Evolutionary conservation across 768 basidiomycete genomes (phyloP).

Genomic region (Dioszegia crocea): DNA sequence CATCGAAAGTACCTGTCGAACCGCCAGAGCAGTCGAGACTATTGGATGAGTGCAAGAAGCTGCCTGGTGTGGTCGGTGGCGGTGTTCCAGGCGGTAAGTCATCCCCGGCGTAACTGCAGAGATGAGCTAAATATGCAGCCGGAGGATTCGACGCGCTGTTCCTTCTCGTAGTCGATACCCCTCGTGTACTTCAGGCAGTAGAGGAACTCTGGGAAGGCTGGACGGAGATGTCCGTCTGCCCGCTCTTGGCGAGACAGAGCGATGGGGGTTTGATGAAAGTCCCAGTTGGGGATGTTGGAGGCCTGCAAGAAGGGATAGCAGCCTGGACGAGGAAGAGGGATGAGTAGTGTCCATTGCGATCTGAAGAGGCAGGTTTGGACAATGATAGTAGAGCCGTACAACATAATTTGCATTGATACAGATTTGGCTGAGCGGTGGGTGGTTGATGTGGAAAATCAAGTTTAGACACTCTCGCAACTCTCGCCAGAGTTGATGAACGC

Average conservation of each 20-base stretch:
- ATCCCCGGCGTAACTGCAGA: slow-evolving; percentile 1
- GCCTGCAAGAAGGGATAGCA: slow-evolving; percentile 1
- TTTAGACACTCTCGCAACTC: no score
- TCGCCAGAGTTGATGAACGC: not conserved
- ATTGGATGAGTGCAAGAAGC: slow-evolving; percentile 66
- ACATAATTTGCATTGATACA: no score
- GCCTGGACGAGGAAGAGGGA: not conserved
- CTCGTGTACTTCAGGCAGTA: slow-evolving; percentile 46
- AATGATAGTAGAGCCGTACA: no score
- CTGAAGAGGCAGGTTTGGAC: no score
- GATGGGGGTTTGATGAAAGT: slow-evolving; percentile 29
- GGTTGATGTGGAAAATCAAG: no score
- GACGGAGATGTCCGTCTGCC: slow-evolving; percentile 51
- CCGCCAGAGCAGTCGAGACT: slow-evolving; percentile 79
- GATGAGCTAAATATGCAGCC: slow-evolving; percentile 56
- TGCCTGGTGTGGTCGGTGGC: slow-evolving; percentile 84
- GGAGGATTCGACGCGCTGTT: slow-evolving; percentile 97
- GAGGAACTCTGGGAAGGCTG: slow-evolving; percentile 47
- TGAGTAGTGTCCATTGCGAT: not conserved
- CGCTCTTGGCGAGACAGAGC: slow-evolving; percentile 45
- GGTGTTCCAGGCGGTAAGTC: slow-evolving; percentile 90
- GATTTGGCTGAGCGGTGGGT: no score
- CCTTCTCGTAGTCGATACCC: slow-evolving; percentile 69
- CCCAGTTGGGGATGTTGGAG: not conserved
- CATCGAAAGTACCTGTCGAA: slow-evolving; percentile 79